Conservation (phyloP, 768 basidiomycete species). For the Royoungia palumana region DNA sequence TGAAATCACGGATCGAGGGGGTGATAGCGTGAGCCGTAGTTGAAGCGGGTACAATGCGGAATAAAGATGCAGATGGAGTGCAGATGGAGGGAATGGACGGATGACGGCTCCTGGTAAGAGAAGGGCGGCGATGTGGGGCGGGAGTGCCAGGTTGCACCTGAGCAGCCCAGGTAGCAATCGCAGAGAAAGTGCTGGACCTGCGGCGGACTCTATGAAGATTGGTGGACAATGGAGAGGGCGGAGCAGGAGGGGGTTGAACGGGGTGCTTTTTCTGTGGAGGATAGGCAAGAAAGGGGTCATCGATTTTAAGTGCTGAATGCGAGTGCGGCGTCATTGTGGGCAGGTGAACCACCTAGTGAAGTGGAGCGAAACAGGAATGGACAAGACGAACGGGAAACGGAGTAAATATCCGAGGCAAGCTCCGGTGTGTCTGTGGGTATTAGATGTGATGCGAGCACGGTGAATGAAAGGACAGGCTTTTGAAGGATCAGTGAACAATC, state of each 20-base stretch:
- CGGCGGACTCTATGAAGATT: slow-evolving; percentile 19
- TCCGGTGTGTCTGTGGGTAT: slow-evolving; percentile 9
- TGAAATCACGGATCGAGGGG: slow-evolving; percentile 45
- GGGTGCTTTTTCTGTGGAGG: slow-evolving; percentile 39
- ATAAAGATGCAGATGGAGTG: slow-evolving; percentile 45
- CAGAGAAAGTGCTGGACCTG: slow-evolving; percentile 44
- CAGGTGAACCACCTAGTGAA: too few species aligned
- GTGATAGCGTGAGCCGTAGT: slow-evolving; percentile 33
- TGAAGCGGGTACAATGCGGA: slow-evolving; percentile 42
- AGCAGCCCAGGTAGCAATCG: slow-evolving; percentile 61
- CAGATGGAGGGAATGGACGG: slow-evolving; percentile 39
- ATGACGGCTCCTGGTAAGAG: slow-evolving; percentile 28
- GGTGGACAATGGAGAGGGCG: neutral
- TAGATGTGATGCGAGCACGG: slow-evolving; percentile 12
- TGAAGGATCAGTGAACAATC: slow-evolving; percentile 24
- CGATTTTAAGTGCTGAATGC: slow-evolving; percentile 12
- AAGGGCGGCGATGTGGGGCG: slow-evolving; percentile 36
- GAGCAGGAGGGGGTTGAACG: slow-evolving; percentile 28
- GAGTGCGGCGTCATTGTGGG: slow-evolving; percentile 9
- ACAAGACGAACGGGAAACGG: slow-evolving; percentile 2
- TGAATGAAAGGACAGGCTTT: slow-evolving; percentile 7
- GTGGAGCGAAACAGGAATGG: too few species aligned
- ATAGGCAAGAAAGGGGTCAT: slow-evolving; percentile 43
- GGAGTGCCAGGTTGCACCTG: slow-evolving; percentile 71
- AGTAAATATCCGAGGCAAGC: neutral